Base-by-base conservation (phyloP, 106 monocot species). In the Agapanthus africanus region DNA sequence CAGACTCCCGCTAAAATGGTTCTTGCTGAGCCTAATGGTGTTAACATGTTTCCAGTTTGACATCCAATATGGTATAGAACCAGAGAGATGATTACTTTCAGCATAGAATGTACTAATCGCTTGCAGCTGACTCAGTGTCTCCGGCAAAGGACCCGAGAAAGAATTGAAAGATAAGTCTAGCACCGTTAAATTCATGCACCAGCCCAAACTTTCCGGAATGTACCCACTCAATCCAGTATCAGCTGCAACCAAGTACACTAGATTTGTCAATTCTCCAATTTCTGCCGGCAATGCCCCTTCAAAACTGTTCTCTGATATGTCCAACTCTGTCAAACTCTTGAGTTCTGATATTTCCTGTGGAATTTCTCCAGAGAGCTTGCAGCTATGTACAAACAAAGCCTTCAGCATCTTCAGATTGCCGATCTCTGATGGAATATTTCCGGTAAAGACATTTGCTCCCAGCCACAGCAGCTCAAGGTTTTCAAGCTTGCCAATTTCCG, bases 151-250 rank as follows among this genome's bases (percentile, higher is more conserved):
- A 78, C 91, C 91, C 4, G 85, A 81, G 2, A 95, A 76, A 1
- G 79, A 76, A 76, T 95, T 95, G 86, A 84, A 86, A 15, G 91
- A 91, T 35, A 95, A 69, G 46, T 88, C 84, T 30, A 95, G 22
- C 30, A 81, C 82, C 65, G 67, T 73, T 50, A 95, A 78, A 59
- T 82, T 86, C 42, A 67, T 82, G 69, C 88, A 86, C 35, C 59
- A 59, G 16, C 91, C 95, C 47, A 95, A 57, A 52, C 74, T 62
- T 61, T 59, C 78, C 1, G 95, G 91, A 37, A 95, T 80, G 14
- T 11, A 49, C 13, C 95, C 95, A 72, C 42, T 79, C 4, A 95
- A 75, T 39, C 95, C 95, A 23, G 83, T 73, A 74, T 78, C 73
- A 21, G 83, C 59, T 50, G 88, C 91, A 66, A 86, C 28, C 28